Evolutionary conservation across 352 stramenopile genomes (phyloP).

Genomic region (Phytopythium kandeliae): DNA sequence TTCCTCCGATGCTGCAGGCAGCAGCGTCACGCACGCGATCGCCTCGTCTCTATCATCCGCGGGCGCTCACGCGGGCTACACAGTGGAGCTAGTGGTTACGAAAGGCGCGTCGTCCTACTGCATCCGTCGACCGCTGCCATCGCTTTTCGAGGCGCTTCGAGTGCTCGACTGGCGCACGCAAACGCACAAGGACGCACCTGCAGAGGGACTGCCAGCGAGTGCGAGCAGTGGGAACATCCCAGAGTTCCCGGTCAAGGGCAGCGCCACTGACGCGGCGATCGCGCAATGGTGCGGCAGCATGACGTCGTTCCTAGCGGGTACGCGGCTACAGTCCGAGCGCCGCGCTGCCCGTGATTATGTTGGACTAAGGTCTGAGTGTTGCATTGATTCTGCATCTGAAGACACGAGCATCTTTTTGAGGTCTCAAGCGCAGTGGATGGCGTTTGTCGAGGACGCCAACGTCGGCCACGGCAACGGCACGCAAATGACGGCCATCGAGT

Average conservation of each 20-base stretch:
- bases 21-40: conserved; percentile 30
- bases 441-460: conserved; percentile 43
- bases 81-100: conserved; percentile 62
- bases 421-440: conserved; percentile 40
- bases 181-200: too few relatives aligned
- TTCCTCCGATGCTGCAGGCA: conserved; percentile 11
- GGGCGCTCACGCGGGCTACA: conserved; percentile 25
- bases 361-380: too few relatives aligned
- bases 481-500: conserved; percentile 80
- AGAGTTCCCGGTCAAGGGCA: conserved; percentile 46
- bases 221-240: too few relatives aligned
- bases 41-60: conserved; percentile 26
- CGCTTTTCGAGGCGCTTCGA: conserved; percentile 34
- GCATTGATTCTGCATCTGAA: too few relatives aligned
- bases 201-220: too few relatives aligned
- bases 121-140: conserved; percentile 33
- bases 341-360: too few relatives aligned
- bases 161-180: conserved; percentile 11
- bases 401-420: conserved; percentile 22
- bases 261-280: conserved; percentile 40
- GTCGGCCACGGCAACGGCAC: conserved; percentile 39
- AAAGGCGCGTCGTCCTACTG: conserved; percentile 45
- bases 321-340: too few relatives aligned
- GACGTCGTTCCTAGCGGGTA: conserved; percentile 45
- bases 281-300: conserved; percentile 66